Conservation (phyloP, 768 basidiomycete genomes). For the Porpolomopsis calyptriformis region DNA sequence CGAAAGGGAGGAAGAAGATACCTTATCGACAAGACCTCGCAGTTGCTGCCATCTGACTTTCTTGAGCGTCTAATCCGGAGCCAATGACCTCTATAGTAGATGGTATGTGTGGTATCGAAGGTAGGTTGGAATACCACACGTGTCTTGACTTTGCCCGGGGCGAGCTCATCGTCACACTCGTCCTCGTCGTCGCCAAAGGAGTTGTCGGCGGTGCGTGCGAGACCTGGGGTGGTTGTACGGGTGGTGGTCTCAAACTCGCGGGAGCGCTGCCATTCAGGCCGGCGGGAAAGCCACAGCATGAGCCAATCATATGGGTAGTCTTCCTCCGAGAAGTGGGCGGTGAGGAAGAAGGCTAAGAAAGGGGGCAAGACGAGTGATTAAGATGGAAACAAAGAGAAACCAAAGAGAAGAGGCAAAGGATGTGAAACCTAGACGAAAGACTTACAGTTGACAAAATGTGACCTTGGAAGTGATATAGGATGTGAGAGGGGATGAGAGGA, state of each 20-base stretch:
- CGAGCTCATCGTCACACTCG: constrained; percentile 39
- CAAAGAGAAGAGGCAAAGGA: constrained; percentile 4
- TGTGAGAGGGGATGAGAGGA: constrained; percentile 7
- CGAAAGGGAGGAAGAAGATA: constrained; percentile 13
- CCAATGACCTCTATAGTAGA: constrained; percentile 80
- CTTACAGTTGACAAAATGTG: constrained; percentile 82
- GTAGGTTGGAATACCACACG: constrained; percentile 85
- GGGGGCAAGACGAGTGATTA: constrained; percentile 15
- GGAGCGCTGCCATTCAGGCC: constrained; percentile 80
- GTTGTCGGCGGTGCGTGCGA: constrained; percentile 38
- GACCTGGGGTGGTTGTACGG: constrained; percentile 53
- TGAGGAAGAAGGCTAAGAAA: constrained; percentile 68
- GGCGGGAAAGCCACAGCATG: constrained; percentile 80
- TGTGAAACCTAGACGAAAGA: too few relatives aligned
- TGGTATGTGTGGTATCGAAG: constrained; percentile 79
- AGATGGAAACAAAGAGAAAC: constrained; percentile 14
- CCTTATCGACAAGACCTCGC: constrained; percentile 73
- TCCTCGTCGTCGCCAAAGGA: constrained; percentile 39
- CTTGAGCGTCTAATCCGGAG: constrained; percentile 61
- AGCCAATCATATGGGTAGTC: constrained; percentile 88
- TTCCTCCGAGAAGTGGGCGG: constrained; percentile 83
- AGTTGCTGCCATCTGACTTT: constrained; percentile 58
- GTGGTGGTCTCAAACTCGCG: constrained; percentile 86
- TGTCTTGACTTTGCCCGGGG: constrained; percentile 59
- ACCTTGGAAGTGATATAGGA: constrained; percentile 34